Evolutionary conservation across 441 rosid genomes (phyloP), one percentile per base, ranked within the genome.

Genomic region (Gossypium gossypioides): DNA sequence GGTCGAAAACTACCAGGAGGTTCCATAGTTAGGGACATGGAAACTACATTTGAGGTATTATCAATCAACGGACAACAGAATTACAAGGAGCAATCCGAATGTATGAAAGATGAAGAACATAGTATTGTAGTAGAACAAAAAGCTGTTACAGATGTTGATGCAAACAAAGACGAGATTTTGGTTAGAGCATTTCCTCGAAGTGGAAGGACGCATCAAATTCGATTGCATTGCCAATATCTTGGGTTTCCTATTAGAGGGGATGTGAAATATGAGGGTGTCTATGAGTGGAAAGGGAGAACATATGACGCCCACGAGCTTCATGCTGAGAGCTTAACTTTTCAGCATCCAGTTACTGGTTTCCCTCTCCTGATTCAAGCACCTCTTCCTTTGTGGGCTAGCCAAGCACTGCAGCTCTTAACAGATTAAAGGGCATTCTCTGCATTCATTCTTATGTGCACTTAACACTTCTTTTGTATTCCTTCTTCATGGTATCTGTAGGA

Each of bases 201-300:
- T 77, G 97, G 98, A 57, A 86, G 96, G 76, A 94, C 97, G 0
- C 99, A 94, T 85, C 99, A 92, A 84, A 89, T 92, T 64, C 93
- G 96, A 42, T 77, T 94, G 84, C 99, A 94, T 77, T 90, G 95
- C 72, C 99, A 88, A 78, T 88, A 84, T 82, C 87, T 94, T 60
- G 97, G 96, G 68, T 85, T 92, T 70, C 77, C 97, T n/a, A 84
- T 89, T 2, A 81, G 83, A 80, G 99, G 96, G 60, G 99, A 92
- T 82, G 94, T 90, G 29, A 94, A 90, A 80, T 90, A 94, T 59
- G 88, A 87, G 73, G 99, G 99, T n/a, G 80, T 80, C 34, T 81
- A 79, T 74, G 91, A 88, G 75, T 85, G 96, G 94, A 79, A 82
- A 66, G 94, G 89, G 70, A 82, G 51, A 73, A 75, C 32, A 59